These are phyloP conservation scores for Cordyceps cateniannulata DNA, from an alignment of 2,329 filamentous ascomycete species.

Conservation along the genomic window DNA sequence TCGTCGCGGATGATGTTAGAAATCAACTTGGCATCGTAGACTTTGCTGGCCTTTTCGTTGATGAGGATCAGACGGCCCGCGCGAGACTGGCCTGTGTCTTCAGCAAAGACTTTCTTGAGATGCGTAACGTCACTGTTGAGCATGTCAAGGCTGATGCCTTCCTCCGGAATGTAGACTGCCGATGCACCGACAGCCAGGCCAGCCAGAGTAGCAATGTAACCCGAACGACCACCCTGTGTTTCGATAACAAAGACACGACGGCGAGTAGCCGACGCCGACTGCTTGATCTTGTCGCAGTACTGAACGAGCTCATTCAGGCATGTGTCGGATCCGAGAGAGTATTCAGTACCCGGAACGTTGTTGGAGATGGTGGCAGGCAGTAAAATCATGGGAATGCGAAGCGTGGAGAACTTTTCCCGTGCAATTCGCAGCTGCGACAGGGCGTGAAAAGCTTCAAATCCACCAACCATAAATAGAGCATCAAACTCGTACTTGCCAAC, in stretches of 20 bases:
- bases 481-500: slow-evolving; percentile 87
- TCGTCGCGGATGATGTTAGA: slow-evolving; percentile 95
- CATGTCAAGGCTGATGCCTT: slow-evolving; percentile 92
- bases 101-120: slow-evolving; percentile 75
- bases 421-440: slow-evolving; percentile 81
- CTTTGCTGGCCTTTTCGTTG: slow-evolving; percentile 87
- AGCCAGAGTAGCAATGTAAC: slow-evolving; percentile 86
- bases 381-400: slow-evolving; percentile 87
- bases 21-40: slow-evolving; percentile 88
- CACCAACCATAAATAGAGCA: slow-evolving; percentile 84
- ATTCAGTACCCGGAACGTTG: slow-evolving; percentile 96
- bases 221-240: slow-evolving; percentile 90
- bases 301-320: slow-evolving; percentile 91
- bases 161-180: slow-evolving; percentile 94
- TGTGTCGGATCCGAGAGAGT: slow-evolving; percentile 92
- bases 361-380: slow-evolving; percentile 97
- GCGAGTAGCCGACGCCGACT: slow-evolving; percentile 88
- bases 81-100: slow-evolving; percentile 80
- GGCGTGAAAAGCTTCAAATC: slow-evolving; percentile 94
- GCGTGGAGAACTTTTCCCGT: slow-evolving; percentile 68
- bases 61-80: slow-evolving; percentile 93
- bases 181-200: slow-evolving; percentile 87
- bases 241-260: slow-evolving; percentile 96
- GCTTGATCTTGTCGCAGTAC: slow-evolving; percentile 96
- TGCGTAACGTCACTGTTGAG: slow-evolving; percentile 84